Percentiles rank a stretch among this genome's conserved stretches.
Evolutionary conservation across 306 rosid species (phyloP).

Genomic region (Cicer chorassanicum): DNA sequence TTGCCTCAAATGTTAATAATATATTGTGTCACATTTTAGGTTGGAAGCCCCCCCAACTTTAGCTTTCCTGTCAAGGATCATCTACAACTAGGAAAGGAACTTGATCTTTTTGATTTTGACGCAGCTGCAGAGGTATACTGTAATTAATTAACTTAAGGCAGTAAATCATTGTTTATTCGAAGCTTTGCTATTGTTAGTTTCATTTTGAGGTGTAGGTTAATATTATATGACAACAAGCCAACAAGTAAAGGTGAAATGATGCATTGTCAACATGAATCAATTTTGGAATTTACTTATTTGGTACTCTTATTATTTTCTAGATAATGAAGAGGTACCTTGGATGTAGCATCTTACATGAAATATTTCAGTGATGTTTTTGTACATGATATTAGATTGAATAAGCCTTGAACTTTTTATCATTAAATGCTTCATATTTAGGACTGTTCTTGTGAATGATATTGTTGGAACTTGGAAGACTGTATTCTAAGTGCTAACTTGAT

Average conservation of each 20-base stretch:
- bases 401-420: conserved; percentile 8
- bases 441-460: not conserved
- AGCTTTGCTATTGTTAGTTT: not conserved
- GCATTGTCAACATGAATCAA: conserved; percentile 2
- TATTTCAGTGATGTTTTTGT: conserved; percentile 7
- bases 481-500: conserved; percentile 1
- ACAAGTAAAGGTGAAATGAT: conserved; percentile 24
- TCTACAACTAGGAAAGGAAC: conserved; percentile 85
- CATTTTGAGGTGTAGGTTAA: conserved; percentile 21
- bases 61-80: conserved; percentile 86
- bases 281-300: conserved; percentile 19
- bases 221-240: conserved; percentile 20
- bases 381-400: conserved; percentile 32
- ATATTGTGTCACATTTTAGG: conserved; percentile 55
- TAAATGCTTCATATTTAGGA: conserved; percentile 17
- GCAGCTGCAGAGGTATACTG: conserved; percentile 91
- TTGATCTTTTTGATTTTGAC: conserved; percentile 90
- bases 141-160: conserved; percentile 46
- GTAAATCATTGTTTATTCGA: conserved; percentile 40
- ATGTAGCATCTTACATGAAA: conserved; percentile 27
- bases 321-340: conserved; percentile 3
- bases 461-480: conserved; percentile 31
- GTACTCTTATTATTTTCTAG: conserved; percentile 5
- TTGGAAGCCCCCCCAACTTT: conserved; percentile 66
- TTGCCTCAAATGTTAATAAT: conserved; percentile 32